Conservation (phyloP, 306 rosid species). For the Crotalaria pallida region DNA sequence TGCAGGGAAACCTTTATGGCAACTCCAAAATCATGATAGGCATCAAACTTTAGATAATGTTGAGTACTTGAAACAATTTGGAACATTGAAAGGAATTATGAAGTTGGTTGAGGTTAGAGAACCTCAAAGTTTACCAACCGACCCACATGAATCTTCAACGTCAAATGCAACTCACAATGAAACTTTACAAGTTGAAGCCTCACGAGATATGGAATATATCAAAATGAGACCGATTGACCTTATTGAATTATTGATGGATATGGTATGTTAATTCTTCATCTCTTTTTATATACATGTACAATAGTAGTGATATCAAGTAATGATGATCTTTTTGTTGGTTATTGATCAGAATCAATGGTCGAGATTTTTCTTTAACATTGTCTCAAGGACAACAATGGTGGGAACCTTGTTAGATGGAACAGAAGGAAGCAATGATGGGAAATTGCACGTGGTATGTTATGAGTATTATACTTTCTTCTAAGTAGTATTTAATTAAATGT, state of each 20-base stretch:
- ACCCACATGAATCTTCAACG: background rate
- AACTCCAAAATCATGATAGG: background rate
- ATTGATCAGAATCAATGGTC: conserved; percentile 45
- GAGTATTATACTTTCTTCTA: background rate
- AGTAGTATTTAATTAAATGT: background rate
- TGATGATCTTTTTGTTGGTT: background rate
- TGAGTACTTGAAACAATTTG: conserved; percentile 34
- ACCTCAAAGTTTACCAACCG: conserved; percentile 25
- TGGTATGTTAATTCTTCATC: conserved; percentile 26
- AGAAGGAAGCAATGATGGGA: conserved; percentile 36
- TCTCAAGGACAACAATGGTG: conserved; percentile 28
- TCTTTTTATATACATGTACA: background rate
- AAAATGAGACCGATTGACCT: conserved; percentile 19
- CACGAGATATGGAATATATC: conserved; percentile 32
- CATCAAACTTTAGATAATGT: conserved; percentile 24
- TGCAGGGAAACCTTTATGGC: conserved; percentile 38
- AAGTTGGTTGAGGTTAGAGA: conserved; percentile 46
- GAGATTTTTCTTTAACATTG: conserved; percentile 33
- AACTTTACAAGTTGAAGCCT: conserved; percentile 32
- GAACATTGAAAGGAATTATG: conserved; percentile 31
- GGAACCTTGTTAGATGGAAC: conserved; percentile 29
- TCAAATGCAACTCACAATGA: background rate
- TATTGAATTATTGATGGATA: conserved; percentile 46
- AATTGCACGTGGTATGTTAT: conserved; percentile 49
- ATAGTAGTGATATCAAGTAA: background rate